Conservation (phyloP, 441 rosid genomes). For the Omphalea diandra region DNA sequence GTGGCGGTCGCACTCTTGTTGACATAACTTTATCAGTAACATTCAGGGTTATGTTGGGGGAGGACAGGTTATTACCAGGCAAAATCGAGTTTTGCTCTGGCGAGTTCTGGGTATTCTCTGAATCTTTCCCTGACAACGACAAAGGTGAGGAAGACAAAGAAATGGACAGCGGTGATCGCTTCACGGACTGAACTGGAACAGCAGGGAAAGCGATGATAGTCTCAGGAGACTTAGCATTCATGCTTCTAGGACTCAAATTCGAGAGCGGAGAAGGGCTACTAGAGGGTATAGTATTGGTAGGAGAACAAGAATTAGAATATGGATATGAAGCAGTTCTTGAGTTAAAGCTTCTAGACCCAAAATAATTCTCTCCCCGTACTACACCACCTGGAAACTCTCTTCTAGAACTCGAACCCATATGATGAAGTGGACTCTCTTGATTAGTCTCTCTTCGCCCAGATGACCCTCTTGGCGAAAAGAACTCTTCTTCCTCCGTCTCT, state of each 20-base stretch:
- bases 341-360: constrained; percentile 51
- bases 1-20: constrained; percentile 51
- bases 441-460: constrained; percentile 38
- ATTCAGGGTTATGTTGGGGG: constrained; percentile 18
- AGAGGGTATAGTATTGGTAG: constrained; percentile 41
- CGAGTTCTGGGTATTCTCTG: constrained; percentile 28
- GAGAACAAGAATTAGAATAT: constrained; percentile 52
- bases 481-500: constrained; percentile 65
- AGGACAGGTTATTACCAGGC: constrained; percentile 21
- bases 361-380: constrained; percentile 36
- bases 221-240: constrained; percentile 47
- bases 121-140: constrained; percentile 27
- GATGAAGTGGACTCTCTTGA: constrained; percentile 36
- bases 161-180: constrained; percentile 29
- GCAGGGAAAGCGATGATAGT: constrained; percentile 31
- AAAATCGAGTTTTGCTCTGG: constrained; percentile 29
- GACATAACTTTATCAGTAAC: constrained; percentile 23
- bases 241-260: constrained; percentile 37
- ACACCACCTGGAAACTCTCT: constrained; percentile 39
- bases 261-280: constrained; percentile 36
- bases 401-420: constrained; percentile 40
- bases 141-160: constrained; percentile 37
- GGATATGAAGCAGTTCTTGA: constrained; percentile 59
- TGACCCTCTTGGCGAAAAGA: constrained; percentile 87
- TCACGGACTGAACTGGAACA: constrained; percentile 25